These are phyloP conservation scores for Ceratocystis diversiconidia DNA, from an alignment of 2,329 filamentous ascomycete genomes.

Conservation along the genomic window DNA sequence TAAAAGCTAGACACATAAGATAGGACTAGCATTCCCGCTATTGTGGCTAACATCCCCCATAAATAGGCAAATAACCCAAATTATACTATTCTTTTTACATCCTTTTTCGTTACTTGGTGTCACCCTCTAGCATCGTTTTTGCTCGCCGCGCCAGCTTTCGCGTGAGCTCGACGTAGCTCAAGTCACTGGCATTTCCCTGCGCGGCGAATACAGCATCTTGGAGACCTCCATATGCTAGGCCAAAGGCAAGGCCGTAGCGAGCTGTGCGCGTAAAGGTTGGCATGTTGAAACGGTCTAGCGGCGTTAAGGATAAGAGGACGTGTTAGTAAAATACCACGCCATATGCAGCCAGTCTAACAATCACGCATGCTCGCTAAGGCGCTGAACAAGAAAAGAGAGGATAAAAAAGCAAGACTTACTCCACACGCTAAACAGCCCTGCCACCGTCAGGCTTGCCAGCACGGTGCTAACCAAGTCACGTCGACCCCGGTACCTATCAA, in stretches of 20 bases:
- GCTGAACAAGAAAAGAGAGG: not conserved
- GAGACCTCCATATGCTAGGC: conserved; percentile 62
- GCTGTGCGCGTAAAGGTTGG: conserved; percentile 65
- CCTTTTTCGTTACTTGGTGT: not conserved
- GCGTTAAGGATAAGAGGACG: not conserved
- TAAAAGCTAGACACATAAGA: no score
- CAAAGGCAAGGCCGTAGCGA: conserved; percentile 63
- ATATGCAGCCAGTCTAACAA: not conserved
- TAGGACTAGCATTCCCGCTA: no score
- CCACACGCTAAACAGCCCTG: conserved; percentile 75
- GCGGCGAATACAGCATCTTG: conserved; percentile 61
- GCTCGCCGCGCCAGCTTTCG: not conserved
- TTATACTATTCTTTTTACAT: not conserved
- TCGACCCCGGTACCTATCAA: conserved; percentile 56
- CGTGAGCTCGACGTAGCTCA: conserved; percentile 52
- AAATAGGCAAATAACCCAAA: no score
- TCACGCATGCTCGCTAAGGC: no score
- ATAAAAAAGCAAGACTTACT: conserved; percentile 40
- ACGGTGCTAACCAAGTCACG: conserved; percentile 71
- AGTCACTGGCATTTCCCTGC: conserved; percentile 46
- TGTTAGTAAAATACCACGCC: not conserved
- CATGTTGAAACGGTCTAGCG: conserved; percentile 61
- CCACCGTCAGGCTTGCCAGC: conserved; percentile 68
- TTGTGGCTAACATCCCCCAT: no score
- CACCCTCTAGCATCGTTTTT: not conserved